Evolutionary conservation across 2,329 filamentous ascomycete species (phyloP), one percentile per base, ranked within the genome.

Genomic region (Chlorencoelia australis): DNA sequence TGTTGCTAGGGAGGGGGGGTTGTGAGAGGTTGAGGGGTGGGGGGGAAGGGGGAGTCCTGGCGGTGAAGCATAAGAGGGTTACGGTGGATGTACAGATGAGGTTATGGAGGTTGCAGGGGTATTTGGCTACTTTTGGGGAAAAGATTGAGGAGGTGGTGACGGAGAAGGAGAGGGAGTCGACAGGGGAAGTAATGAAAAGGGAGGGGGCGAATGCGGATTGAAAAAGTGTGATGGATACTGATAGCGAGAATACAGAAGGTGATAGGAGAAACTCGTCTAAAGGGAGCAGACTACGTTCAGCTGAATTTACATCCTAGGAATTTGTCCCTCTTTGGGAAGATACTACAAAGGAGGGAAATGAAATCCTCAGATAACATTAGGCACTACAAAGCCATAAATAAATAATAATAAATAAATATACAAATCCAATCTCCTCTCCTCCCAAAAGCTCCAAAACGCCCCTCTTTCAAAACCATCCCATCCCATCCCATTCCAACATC

Each of bases 101-200:
- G 35, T 58, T 79, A 6, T 79, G 74, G 74, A 69, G 66, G 42
- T 51, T 79, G 7, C 69, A 78, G 42, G 72, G 71, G 1, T 79
- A 72, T 46, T 30, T 74, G 21, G 49, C 47, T 11, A 35, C 44
- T n/a, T 32, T 35, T 29, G 31, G 33, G n/a, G 31, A 25, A 18
- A 26, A 30, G 6, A 20, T 29, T 5, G 15, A 7, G n/a, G 32
- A 29, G 17, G 8, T 15, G 24, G 7, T 9, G 14, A 11, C 7
- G 13, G 9, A 15, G 5, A 25, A 18, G 15, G 13, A 8, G 5
- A 16, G 9, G 6, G 13, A n/a, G n/a, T n/a, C n/a, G n/a, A n/a
- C n/a, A n/a, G n/a, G n/a, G n/a, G n/a, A n/a, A n/a, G n/a, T n/a
- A n/a, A n/a, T n/a, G n/a, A n/a, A n/a, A n/a, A n/a, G n/a, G n/a